Conservation (phyloP, 1,284 basidiomycete genomes). For the Marasmius tenuissimus region DNA sequence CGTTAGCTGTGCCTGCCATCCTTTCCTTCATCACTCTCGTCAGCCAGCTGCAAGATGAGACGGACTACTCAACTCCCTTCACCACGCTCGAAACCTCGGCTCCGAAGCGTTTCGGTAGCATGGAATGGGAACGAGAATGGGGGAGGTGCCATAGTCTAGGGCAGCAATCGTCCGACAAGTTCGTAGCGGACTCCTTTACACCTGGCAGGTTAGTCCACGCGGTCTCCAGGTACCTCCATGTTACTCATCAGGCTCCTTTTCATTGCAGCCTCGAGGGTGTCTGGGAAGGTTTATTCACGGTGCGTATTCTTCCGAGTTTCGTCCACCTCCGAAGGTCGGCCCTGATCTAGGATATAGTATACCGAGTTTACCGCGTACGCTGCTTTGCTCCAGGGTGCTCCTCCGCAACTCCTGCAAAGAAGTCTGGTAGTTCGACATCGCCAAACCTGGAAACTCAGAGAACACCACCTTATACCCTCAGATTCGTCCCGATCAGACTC, state of each 20-base stretch:
- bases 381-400: slow-evolving; percentile 58
- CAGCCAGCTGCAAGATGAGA: slow-evolving; percentile 35
- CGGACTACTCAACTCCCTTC: slow-evolving; percentile 35
- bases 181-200: slow-evolving; percentile 45
- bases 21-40: slow-evolving; percentile 63
- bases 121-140: slow-evolving; percentile 64
- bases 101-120: slow-evolving; percentile 25
- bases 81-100: slow-evolving; percentile 35
- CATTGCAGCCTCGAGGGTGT: slow-evolving; percentile 58
- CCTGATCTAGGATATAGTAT: slow-evolving; percentile 44
- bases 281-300: slow-evolving; percentile 78
- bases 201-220: slow-evolving; percentile 46
- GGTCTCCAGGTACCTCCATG: not conserved
- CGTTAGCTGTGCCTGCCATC: slow-evolving; percentile 67
- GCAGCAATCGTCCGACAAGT: slow-evolving; percentile 25
- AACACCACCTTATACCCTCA: slow-evolving; percentile 55
- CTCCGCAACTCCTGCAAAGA: slow-evolving; percentile 54
- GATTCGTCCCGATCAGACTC: slow-evolving; percentile 27
- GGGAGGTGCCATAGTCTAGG: slow-evolving; percentile 48
- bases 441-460: slow-evolving; percentile 77
- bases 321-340: not conserved
- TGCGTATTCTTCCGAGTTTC: slow-evolving; percentile 30
- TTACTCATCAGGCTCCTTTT: not conserved
- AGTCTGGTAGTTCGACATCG: slow-evolving; percentile 64
- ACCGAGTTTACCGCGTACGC: slow-evolving; percentile 72